Evolutionary conservation across 2,329 filamentous ascomycete genomes (phyloP), one percentile per base, ranked within the genome.

Genomic region (Claviceps spartinae): DNA sequence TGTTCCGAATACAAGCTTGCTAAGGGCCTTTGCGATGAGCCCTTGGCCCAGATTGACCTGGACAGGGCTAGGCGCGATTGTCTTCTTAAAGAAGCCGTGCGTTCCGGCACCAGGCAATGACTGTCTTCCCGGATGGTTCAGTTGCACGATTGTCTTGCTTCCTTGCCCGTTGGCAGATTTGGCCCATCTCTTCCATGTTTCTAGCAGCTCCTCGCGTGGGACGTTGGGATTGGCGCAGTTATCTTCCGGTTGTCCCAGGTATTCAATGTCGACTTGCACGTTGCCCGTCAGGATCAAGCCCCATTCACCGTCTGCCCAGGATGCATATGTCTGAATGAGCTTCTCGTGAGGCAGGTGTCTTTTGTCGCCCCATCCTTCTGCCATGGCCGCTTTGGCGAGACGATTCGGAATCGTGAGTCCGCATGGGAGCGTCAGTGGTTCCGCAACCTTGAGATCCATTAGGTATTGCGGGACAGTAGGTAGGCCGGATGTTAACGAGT

Each of bases 361-460:
- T 5, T 59, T 61, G 56, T 69, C 65, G 26, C 68, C 65, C 60
- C 74, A 61, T 4, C 56, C 56, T 55, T 78, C 72, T 4, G 74
- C 69, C 65, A 80, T 70, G 36, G 78, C 74, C 45, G 77, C 69
- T 56, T 76, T 70, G 45, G 62, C 67, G 1, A 82, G 67, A 5
- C 78, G 73, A 58, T 82, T 82, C 2, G 75, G 74, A 2, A 82
- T 61, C 0, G 67, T 70, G 26, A 82, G 66, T 1, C 79, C 79
- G 59, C 75, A 78, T 54, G 74, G 73, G 1, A 81, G 67, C 40
- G 69, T 75, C 16, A 78, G 59, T 0, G 75, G 69, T 30, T 72
- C 48, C 2, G 52, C 50, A 24, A 52, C 45, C 9, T 55, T 40
- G n/a, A 56, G 48, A 38, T 36, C 18, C 47, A 50, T 50, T 22